phyloP scores from a whole-genome alignment of 768 basidiomycete species.

The Asterophora lycoperdoides region DNA sequence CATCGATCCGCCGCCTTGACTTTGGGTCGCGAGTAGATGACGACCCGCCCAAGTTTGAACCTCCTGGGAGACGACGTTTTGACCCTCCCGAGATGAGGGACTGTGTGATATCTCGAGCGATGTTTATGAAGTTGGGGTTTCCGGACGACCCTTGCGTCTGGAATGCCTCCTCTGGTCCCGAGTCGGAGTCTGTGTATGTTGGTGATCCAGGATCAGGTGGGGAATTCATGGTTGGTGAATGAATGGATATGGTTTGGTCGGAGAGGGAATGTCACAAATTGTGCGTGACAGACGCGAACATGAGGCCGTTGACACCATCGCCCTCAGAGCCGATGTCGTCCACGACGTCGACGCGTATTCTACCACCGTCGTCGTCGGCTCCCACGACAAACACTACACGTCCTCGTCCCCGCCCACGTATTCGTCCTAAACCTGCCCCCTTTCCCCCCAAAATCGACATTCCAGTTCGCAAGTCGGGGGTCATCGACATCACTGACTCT shows the following conservation, averaged over 20 bases:
- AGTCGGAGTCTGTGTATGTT: conserved; percentile 40
- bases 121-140: conserved; percentile 22
- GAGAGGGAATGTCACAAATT: conserved; percentile 5
- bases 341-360: conserved; percentile 5
- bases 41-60: conserved; percentile 37
- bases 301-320: not conserved
- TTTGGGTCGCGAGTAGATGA: conserved; percentile 48
- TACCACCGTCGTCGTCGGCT: conserved; percentile 1
- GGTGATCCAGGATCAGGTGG: conserved; percentile 37
- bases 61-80: conserved; percentile 49
- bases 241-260: conserved; percentile 1
- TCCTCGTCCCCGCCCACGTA: conserved; percentile 6
- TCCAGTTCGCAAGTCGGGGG: not conserved
- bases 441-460: conserved; percentile 2
- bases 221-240: conserved; percentile 34
- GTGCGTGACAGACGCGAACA: conserved; percentile 8
- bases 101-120: conserved; percentile 32
- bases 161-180: conserved; percentile 37
- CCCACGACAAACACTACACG: not conserved
- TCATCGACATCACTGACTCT: not conserved
- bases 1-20: conserved; percentile 45
- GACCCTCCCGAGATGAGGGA: conserved; percentile 31
- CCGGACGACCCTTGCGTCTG: conserved; percentile 14
- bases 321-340: conserved; percentile 6
- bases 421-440: not conserved